These are phyloP conservation scores for Lophiostoma macrostomum DNA, from an alignment of 495 filamentous ascomycete species.

Conservation along the genomic window DNA sequence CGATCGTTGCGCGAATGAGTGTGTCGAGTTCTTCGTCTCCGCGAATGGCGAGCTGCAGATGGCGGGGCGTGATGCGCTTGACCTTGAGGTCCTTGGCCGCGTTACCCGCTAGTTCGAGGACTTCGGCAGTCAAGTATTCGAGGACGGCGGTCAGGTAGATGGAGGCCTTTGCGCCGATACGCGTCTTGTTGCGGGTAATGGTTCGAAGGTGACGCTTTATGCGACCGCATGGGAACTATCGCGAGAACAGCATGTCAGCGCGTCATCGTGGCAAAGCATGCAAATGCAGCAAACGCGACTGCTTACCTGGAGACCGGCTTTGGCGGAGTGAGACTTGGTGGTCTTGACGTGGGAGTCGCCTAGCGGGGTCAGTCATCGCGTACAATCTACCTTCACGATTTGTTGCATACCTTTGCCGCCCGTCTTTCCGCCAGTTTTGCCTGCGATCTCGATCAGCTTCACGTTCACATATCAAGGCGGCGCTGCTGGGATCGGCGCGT, in stretches of 20 bases:
- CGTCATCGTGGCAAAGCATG: conserved; percentile 16
- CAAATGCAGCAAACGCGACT: too few species aligned
- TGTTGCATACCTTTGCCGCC: conserved; percentile 66
- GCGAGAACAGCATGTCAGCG: conserved; percentile 9
- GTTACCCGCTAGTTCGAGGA: conserved; percentile 96
- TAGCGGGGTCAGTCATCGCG: too few species aligned
- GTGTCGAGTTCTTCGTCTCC: conserved; percentile 98
- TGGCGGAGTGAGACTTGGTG: conserved; percentile 96
- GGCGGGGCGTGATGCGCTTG: conserved; percentile 98
- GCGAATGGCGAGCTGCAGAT: conserved; percentile 95
- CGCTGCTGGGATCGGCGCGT: conserved; percentile 15
- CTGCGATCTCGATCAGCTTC: conserved; percentile 40
- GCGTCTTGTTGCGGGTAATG: conserved; percentile 99
- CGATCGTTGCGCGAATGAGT: conserved; percentile 94
- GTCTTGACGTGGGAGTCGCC: conserved; percentile 70
- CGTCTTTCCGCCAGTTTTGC: conserved; percentile 86
- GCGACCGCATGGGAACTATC: conserved; percentile 96
- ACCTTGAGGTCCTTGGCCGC: conserved; percentile 99
- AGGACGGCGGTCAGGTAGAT: conserved; percentile 98
- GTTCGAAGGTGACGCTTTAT: conserved; percentile 99
- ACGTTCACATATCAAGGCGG: conserved; percentile 1
- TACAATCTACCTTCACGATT: too few species aligned
- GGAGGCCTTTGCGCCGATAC: conserved; percentile 96
- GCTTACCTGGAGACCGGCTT: conserved; percentile 98
- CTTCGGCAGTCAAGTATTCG: conserved; percentile 97